Conservation (phyloP, 495 filamentous ascomycete genomes). For the Penicillium roqueforti region DNA sequence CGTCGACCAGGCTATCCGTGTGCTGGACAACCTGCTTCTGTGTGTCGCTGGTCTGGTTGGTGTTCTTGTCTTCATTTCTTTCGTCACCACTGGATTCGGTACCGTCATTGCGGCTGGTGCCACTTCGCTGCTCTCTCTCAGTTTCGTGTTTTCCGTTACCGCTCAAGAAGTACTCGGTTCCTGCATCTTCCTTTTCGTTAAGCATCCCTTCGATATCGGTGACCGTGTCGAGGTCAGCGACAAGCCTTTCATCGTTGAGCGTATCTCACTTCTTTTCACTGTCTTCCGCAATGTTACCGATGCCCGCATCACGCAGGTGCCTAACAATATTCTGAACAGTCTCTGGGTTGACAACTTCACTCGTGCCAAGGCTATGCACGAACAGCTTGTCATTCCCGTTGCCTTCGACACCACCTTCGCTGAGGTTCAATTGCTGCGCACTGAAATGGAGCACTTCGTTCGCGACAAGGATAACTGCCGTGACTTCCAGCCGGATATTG, state of each 20-base stretch:
- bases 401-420: conserved; percentile 82
- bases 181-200: conserved; percentile 97
- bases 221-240: conserved; percentile 80
- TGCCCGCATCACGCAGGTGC: conserved; percentile 81
- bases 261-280: conserved; percentile 92
- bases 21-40: conserved; percentile 78
- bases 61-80: conserved; percentile 84
- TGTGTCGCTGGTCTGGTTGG: conserved; percentile 74
- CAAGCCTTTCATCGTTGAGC: conserved; percentile 77
- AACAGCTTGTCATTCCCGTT: conserved; percentile 72
- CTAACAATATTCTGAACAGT: conserved; percentile 86
- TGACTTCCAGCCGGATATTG: conserved; percentile 84
- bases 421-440: conserved; percentile 75
- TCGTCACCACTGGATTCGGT: conserved; percentile 78
- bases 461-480: conserved; percentile 79
- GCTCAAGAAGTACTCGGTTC: conserved; percentile 91
- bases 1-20: conserved; percentile 88
- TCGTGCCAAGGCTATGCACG: conserved; percentile 86
- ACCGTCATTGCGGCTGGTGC: conserved; percentile 91
- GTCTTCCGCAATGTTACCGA: conserved; percentile 80
- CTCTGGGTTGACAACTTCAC: conserved; percentile 92
- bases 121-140: conserved; percentile 87
- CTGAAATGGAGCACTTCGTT: conserved; percentile 81
- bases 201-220: conserved; percentile 90
- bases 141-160: conserved; percentile 89